phyloP scores from a whole-genome alignment of 352 stramenopile genomes.

The Phytophthora pistaciae region DNA sequence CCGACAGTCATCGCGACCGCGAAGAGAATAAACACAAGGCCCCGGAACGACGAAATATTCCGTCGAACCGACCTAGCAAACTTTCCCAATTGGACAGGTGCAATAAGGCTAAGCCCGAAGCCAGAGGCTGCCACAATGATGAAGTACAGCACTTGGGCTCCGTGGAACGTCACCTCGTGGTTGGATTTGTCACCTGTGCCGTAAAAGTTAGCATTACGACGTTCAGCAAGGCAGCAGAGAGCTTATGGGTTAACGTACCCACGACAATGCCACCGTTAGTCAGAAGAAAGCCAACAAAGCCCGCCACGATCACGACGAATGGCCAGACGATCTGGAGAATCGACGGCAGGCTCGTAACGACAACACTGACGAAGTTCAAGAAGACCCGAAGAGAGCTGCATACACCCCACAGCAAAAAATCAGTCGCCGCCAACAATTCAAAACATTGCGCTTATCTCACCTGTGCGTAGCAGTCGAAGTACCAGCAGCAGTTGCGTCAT shows the following conservation, averaged over 20 bases:
- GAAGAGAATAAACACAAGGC: conserved; percentile 41
- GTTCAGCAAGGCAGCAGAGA: not conserved
- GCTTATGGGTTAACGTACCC: conserved; percentile 40
- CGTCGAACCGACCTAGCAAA: conserved; percentile 52
- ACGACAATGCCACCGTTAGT: conserved; percentile 85
- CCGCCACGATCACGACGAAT: conserved; percentile 63
- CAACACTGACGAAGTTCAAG: conserved; percentile 68
- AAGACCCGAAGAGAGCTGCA: conserved; percentile 52
- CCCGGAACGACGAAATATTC: conserved; percentile 41
- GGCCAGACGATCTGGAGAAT: conserved; percentile 78
- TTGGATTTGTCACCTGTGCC: conserved; percentile 83
- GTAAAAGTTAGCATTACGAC: not conserved
- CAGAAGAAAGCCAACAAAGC: conserved; percentile 74
- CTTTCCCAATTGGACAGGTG: conserved; percentile 35
- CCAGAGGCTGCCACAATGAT: conserved; percentile 64
- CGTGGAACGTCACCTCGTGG: conserved; percentile 80
- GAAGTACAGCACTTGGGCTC: conserved; percentile 84
- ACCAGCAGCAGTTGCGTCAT: conserved; percentile 29
- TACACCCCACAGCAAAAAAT: not conserved
- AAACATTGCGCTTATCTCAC: not conserved
- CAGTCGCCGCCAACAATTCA: conserved; percentile 1
- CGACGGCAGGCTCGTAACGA: conserved; percentile 56
- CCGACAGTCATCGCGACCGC: conserved; percentile 32
- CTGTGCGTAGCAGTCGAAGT: conserved; percentile 40
- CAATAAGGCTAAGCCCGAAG: conserved; percentile 64